Conservation (phyloP, 1,284 basidiomycete species). For the Boletus semigastroideus region DNA sequence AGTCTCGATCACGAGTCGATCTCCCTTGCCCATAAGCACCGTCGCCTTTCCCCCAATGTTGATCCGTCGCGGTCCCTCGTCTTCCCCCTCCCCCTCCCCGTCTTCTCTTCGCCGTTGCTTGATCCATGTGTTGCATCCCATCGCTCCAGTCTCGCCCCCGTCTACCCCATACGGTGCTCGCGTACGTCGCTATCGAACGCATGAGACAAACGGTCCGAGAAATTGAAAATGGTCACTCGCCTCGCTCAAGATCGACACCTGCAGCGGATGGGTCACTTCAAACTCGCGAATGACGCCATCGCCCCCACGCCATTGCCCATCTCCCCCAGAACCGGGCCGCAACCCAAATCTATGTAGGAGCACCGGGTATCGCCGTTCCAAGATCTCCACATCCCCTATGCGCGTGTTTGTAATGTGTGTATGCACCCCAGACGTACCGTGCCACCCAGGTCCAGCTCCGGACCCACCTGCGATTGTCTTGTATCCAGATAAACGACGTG, state of each 20-base stretch:
- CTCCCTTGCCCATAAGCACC: conserved; percentile 83
- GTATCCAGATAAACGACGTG: background rate
- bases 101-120: conserved; percentile 73
- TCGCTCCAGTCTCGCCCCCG: conserved; percentile 75
- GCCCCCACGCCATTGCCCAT: conserved; percentile 79
- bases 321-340: conserved; percentile 75
- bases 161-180: conserved; percentile 89
- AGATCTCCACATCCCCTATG: conserved; percentile 90
- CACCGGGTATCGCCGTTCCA: conserved; percentile 90
- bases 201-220: background rate
- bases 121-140: conserved; percentile 90
- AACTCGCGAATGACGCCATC: conserved; percentile 88
- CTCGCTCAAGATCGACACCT: conserved; percentile 86
- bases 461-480: conserved; percentile 93
- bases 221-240: conserved; percentile 36
- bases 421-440: conserved; percentile 86
- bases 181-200: conserved; percentile 65
- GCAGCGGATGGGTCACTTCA: conserved; percentile 84
- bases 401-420: conserved; percentile 95
- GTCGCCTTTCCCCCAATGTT: conserved; percentile 94
- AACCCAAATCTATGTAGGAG: conserved; percentile 83
- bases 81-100: conserved; percentile 51
- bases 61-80: conserved; percentile 56
- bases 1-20: conserved; percentile 81
- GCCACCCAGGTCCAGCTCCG: conserved; percentile 89